A percentile compares a stretch with the other conserved stretches of the same genome.
These are phyloP conservation scores for Cyberlindnera meyerae DNA, from an alignment of 805 yeast genomes.

Conservation along the genomic window DNA sequence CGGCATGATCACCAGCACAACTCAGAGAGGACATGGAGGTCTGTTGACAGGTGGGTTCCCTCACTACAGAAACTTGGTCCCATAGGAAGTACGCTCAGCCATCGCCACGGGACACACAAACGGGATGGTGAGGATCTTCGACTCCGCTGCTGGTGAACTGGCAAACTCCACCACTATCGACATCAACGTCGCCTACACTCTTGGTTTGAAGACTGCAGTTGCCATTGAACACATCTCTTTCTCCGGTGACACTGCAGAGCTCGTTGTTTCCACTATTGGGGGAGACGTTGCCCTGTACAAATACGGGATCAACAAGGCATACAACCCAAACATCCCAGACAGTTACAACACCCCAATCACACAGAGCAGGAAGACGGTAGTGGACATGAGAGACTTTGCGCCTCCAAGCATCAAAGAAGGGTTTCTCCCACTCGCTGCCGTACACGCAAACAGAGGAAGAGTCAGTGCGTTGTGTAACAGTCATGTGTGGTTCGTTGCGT, in stretches of 20 bases:
- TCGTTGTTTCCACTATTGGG: constrained; percentile 59
- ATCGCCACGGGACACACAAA: constrained; percentile 83
- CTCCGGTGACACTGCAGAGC: constrained; percentile 72
- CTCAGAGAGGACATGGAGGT: constrained; percentile 34
- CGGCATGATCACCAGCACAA: constrained; percentile 62
- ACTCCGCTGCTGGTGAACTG: constrained; percentile 72
- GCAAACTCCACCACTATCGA: constrained; percentile 56
- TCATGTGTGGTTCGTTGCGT: constrained; percentile 77
- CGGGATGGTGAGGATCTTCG: constrained; percentile 81
- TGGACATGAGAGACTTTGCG: constrained; percentile 52
- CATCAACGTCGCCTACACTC: constrained; percentile 46
- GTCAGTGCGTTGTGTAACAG: constrained; percentile 65
- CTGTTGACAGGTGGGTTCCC: constrained; percentile 82
- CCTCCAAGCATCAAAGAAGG: constrained; percentile 54
- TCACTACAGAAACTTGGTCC: constrained; percentile 41
- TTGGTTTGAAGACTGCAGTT: constrained; percentile 40
- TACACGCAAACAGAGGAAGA: constrained; percentile 40
- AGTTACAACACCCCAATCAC: constrained; percentile 26
- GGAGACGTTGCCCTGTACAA: constrained; percentile 77
- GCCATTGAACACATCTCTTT: constrained; percentile 59
- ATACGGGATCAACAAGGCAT: constrained; percentile 52
- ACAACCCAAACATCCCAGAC: constrained; percentile 32
- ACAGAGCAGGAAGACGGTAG: constrained; percentile 26
- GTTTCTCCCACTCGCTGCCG: constrained; percentile 49
- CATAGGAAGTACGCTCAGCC: constrained; percentile 47